phyloP scores from a whole-genome alignment of 768 basidiomycete genomes.

The Rubroboletus satanas region DNA sequence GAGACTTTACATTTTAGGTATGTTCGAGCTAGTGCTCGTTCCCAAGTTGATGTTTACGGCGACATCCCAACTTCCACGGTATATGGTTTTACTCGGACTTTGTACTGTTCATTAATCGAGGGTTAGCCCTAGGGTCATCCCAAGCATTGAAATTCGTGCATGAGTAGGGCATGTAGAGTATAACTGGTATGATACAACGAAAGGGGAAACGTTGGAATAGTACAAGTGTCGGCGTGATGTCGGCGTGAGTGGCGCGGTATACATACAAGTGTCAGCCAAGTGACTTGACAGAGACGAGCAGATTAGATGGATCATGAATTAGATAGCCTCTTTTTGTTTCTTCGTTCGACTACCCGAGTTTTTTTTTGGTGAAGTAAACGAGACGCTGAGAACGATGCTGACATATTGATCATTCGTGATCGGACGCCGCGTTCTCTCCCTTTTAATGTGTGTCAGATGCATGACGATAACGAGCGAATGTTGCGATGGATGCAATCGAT shows the following conservation, averaged over 20 bases:
- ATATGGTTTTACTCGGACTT: too few relatives aligned
- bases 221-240: not conserved
- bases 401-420: not conserved
- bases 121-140: too few relatives aligned
- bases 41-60: too few relatives aligned
- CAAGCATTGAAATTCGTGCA: not conserved
- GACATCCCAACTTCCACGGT: too few relatives aligned
- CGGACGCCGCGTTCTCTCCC: not conserved
- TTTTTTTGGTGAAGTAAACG: not conserved
- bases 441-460: not conserved
- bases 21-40: too few relatives aligned
- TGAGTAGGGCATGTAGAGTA: not conserved
- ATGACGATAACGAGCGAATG: not conserved
- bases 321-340: not conserved
- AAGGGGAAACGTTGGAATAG: not conserved
- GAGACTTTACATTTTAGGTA: too few relatives aligned
- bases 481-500: too few relatives aligned
- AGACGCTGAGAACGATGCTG: not conserved
- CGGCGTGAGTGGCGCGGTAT: not conserved
- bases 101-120: too few relatives aligned
- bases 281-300: not conserved
- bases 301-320: not conserved
- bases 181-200: slow-evolving; percentile 7
- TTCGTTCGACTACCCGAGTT: not conserved
- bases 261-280: not conserved